These are phyloP conservation scores for Saussurea involucrata DNA, from an alignment of 129 eudicot genomes.

Conservation along the genomic window DNA sequence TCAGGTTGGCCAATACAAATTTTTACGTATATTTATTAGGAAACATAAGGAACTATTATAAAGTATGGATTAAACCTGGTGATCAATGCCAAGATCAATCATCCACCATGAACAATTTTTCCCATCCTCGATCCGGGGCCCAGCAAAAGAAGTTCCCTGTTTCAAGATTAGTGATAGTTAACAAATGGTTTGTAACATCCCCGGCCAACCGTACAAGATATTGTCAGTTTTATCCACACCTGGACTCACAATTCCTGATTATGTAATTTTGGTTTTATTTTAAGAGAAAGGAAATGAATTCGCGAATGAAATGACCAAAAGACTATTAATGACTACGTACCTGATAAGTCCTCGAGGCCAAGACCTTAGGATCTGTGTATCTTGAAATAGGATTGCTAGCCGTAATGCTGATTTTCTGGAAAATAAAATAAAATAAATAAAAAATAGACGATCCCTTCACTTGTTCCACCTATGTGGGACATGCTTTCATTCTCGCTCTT, in stretches of 20 bases:
- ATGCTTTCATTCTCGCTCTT: neutral
- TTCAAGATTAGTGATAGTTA: conserved; percentile 8
- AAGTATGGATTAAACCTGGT: conserved; percentile 57
- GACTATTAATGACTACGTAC: conserved; percentile 21
- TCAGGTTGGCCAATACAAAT: neutral
- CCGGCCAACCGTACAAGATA: neutral
- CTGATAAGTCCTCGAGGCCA: conserved; percentile 96
- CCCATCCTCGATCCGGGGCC: conserved; percentile 85
- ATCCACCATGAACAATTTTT: conserved; percentile 88
- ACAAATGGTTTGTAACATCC: neutral
- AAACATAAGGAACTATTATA: neutral
- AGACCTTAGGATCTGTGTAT: conserved; percentile 90
- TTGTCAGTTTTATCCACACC: neutral
- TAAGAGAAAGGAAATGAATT: neutral
- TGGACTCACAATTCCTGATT: too few relatives aligned
- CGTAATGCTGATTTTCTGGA: conserved; percentile 63
- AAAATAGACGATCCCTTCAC: neutral
- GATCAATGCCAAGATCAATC: conserved; percentile 81
- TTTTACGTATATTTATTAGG: neutral
- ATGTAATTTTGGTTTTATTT: too few relatives aligned
- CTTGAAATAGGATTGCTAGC: conserved; percentile 90
- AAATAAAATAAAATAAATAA: neutral
- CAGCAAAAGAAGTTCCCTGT: conserved; percentile 92
- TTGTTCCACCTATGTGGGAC: neutral
- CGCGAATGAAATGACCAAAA: neutral